These are phyloP conservation scores for Daldinia caldariorum DNA, from an alignment of 495 filamentous ascomycete genomes.

Conservation along the genomic window DNA sequence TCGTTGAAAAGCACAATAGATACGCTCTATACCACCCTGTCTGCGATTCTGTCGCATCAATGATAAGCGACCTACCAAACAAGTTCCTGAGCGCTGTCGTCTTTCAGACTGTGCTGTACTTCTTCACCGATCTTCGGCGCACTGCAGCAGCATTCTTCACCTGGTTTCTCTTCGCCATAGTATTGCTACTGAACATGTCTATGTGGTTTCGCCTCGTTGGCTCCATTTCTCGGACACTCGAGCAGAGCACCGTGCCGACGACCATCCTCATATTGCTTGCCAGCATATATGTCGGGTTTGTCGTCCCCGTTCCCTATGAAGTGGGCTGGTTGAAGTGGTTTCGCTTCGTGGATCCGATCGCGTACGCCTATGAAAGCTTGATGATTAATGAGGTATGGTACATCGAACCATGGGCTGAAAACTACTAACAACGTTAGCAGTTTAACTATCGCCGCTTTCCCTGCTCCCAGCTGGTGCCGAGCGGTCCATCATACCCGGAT, in stretches of 20 bases:
- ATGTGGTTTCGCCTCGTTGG: conserved; percentile 74
- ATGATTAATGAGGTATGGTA: conserved; percentile 85
- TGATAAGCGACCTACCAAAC: conserved; percentile 68
- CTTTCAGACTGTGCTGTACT: conserved; percentile 68
- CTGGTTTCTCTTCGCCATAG: conserved; percentile 66
- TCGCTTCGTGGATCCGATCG: conserved; percentile 80
- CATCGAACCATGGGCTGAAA: too few species aligned
- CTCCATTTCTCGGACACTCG: conserved; percentile 71
- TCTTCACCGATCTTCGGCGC: conserved; percentile 63
- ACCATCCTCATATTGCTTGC: conserved; percentile 75
- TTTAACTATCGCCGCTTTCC: conserved; percentile 71
- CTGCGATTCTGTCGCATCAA: conserved; percentile 66
- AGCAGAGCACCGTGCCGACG: conserved; percentile 76
- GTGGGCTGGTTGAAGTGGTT: conserved; percentile 86
- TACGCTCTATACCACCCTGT: conserved; percentile 74
- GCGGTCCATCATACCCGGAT: conserved; percentile 57
- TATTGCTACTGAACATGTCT: conserved; percentile 66
- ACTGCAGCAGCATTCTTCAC: conserved; percentile 69
- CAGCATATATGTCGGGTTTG: conserved; percentile 84
- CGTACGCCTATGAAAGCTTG: conserved; percentile 78
- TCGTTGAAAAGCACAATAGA: conserved; percentile 71
- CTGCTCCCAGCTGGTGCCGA: conserved; percentile 72
- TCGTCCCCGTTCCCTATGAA: conserved; percentile 78
- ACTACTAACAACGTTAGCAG: too few species aligned
- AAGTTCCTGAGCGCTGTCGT: conserved; percentile 57